Evolutionary conservation across 2,329 filamentous ascomycete genomes (phyloP).

Genomic region (Teratosphaeria epicoccoides): DNA sequence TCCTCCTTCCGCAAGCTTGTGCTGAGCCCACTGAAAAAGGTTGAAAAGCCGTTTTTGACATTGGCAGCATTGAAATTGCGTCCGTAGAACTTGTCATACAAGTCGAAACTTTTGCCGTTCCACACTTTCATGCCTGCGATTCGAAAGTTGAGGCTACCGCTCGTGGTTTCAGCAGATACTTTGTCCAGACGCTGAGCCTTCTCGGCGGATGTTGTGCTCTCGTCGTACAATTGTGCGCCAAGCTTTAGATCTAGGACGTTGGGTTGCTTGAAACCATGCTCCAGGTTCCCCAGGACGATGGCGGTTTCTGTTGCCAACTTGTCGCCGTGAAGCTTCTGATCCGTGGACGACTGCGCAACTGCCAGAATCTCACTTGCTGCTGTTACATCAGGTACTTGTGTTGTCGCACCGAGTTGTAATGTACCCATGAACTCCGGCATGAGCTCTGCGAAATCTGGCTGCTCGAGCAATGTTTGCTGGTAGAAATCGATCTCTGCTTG

Average conservation of each 20-base stretch:
- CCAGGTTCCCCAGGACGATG: slow-evolving; percentile 76
- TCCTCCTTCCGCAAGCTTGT: slow-evolving; percentile 31
- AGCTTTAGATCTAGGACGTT: slow-evolving; percentile 94
- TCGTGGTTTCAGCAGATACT: slow-evolving; percentile 49
- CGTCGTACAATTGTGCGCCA: slow-evolving; percentile 67
- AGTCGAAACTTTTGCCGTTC: slow-evolving; percentile 40
- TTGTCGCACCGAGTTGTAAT: slow-evolving; percentile 52
- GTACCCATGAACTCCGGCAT: slow-evolving; percentile 82
- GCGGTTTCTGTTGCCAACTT: slow-evolving; percentile 67
- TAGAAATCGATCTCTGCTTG: slow-evolving; percentile 82
- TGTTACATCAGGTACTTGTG: slow-evolving; percentile 5
- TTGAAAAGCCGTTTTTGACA: slow-evolving; percentile 47
- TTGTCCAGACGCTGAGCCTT: slow-evolving; percentile 51
- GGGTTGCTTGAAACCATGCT: slow-evolving; percentile 67
- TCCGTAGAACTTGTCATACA: slow-evolving; percentile 58
- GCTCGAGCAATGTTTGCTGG: slow-evolving; percentile 54
- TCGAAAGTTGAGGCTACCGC: slow-evolving; percentile 49
- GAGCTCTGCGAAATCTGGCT: slow-evolving; percentile 64
- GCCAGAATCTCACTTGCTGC: slow-evolving; percentile 10
- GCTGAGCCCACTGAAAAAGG: slow-evolving; percentile 39
- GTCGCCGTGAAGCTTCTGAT: slow-evolving; percentile 39
- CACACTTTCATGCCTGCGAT: slow-evolving; percentile 57
- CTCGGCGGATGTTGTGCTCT: slow-evolving; percentile 51
- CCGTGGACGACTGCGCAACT: slow-evolving; percentile 19
- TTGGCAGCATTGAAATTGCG: slow-evolving; percentile 46